These are phyloP conservation scores for Gaertneriomyces sp. DNA, from an alignment of 192 early-diverging fungal genomes.

Conservation along the genomic window DNA sequence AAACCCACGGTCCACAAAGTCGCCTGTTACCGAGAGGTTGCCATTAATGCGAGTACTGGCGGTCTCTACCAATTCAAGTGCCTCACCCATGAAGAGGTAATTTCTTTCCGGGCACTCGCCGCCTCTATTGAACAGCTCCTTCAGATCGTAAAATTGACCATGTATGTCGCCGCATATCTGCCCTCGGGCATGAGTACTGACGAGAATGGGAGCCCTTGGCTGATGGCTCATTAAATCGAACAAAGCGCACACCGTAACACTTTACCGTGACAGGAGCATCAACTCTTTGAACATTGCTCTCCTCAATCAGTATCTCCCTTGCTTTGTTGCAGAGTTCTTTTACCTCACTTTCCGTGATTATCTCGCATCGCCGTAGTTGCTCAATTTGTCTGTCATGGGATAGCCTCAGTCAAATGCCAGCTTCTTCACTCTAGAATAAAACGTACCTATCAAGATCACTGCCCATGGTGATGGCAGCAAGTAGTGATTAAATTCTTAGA, in stretches of 20 bases:
- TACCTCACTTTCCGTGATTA: constrained; percentile 89
- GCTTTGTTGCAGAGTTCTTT: constrained; percentile 92
- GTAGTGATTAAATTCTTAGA: too few species aligned
- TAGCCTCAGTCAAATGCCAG: neutral
- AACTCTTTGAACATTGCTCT: constrained; percentile 92
- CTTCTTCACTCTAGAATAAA: neutral
- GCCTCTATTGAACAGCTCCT: constrained; percentile 95
- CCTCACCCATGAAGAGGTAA: constrained; percentile 90
- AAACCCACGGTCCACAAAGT: constrained; percentile 99
- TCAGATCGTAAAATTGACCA: constrained; percentile 98
- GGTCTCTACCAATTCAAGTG: neutral
- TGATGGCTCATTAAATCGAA: neutral
- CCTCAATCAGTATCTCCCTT: constrained; percentile 91
- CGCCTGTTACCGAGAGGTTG: constrained; percentile 46
- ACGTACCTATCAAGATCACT: constrained; percentile 19
- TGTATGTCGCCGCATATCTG: constrained; percentile 97
- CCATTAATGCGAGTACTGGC: constrained; percentile 1
- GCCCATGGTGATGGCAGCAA: constrained; percentile 3
- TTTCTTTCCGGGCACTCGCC: constrained; percentile 96
- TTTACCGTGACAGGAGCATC: constrained; percentile 91
- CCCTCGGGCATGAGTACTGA: neutral
- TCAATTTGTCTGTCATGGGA: constrained; percentile 58
- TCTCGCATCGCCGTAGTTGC: constrained; percentile 83
- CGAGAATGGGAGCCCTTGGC: neutral
- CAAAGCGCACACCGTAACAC: constrained; percentile 3